These are phyloP conservation scores for Warburgia ugandensis DNA, from an alignment of 164 flowering plant genomes.

Conservation along the genomic window DNA sequence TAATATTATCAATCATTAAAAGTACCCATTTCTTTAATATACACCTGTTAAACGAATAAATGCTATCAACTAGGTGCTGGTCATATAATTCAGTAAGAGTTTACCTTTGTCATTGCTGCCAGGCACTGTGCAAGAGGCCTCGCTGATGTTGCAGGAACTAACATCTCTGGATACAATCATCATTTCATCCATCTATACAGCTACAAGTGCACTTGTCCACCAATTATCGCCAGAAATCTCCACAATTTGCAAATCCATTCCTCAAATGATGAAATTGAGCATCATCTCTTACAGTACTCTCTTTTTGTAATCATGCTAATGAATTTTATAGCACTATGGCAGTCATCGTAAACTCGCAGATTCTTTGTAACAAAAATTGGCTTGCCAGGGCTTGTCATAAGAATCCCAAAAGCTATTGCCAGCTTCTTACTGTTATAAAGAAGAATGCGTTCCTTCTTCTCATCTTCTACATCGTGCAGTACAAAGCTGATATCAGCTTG, in stretches of 20 bases:
- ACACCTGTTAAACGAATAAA: no score
- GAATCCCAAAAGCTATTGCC: conserved; percentile 42
- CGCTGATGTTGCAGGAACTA: no score
- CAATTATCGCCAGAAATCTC: conserved; percentile 57
- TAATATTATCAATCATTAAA: no score
- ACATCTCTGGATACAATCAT: no score
- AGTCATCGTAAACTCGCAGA: conserved; percentile 45
- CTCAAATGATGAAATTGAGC: conserved; percentile 45
- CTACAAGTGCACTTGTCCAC: no score
- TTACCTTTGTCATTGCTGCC: no score
- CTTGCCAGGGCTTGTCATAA: conserved; percentile 17
- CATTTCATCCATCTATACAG: no score
- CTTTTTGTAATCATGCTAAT: conserved; percentile 25
- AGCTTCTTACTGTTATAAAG: conserved; percentile 47
- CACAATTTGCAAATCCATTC: conserved; percentile 42
- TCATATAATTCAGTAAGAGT: no score
- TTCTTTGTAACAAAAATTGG: conserved; percentile 40
- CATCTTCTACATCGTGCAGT: conserved; percentile 49
- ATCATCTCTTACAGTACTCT: conserved; percentile 41
- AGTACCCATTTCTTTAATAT: no score
- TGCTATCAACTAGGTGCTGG: no score
- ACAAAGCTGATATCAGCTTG: conserved; percentile 30
- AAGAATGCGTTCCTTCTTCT: conserved; percentile 41
- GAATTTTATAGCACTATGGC: conserved; percentile 42
- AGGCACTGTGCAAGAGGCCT: no score